Conservation (phyloP, 2,329 filamentous ascomycete species). For the Pseudocercospora fuligena region DNA sequence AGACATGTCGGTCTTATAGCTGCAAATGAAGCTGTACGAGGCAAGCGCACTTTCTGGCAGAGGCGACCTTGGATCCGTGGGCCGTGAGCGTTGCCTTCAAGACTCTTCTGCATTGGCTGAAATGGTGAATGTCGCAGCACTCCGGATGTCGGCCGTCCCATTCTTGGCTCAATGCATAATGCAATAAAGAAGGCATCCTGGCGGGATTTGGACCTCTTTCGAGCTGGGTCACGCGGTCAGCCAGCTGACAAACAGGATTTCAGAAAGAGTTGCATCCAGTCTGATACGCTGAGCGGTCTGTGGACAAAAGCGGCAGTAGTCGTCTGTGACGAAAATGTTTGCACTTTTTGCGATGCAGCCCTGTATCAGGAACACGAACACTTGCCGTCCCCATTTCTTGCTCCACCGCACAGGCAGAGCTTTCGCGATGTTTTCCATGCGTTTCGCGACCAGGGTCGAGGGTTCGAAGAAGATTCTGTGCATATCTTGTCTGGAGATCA, state of each 20-base stretch:
- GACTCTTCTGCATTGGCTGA: neutral
- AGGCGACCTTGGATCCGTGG: neutral
- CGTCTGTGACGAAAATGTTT: neutral
- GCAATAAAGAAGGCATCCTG: constrained; percentile 11
- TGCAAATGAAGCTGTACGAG: constrained; percentile 3
- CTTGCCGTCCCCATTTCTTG: neutral
- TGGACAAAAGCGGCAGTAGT: neutral
- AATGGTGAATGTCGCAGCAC: neutral
- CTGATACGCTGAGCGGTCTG: neutral
- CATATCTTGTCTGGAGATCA: constrained; percentile 14
- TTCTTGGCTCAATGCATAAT: constrained; percentile 3
- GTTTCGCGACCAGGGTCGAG: neutral
- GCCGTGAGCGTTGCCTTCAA: neutral
- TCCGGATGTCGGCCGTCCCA: constrained; percentile 4
- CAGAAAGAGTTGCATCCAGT: neutral
- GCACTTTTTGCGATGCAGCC: neutral
- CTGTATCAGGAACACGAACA: neutral
- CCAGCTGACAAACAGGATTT: constrained; percentile 4
- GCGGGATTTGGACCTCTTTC: neutral
- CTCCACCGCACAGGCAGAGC: neutral
- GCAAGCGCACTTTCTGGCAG: constrained; percentile 10
- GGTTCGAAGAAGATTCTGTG: constrained; percentile 19
- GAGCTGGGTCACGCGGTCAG: constrained; percentile 8
- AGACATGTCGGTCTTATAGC: neutral
- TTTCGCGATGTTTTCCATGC: constrained; percentile 10